Conservation (phyloP, 2,329 filamentous ascomycete species). For the Colletotrichum sp. region DNA sequence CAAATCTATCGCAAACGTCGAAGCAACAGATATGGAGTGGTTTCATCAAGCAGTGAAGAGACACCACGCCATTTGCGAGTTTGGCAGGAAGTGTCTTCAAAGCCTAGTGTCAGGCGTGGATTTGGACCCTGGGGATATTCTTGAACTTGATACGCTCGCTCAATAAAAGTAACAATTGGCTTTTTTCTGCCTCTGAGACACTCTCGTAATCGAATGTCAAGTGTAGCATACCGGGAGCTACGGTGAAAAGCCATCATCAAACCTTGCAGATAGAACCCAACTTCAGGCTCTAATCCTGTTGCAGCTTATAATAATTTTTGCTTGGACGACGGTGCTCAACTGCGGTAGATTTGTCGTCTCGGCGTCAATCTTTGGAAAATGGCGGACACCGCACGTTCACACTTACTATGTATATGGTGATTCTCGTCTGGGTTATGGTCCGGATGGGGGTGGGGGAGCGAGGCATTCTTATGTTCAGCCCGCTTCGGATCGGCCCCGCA, state of each 20-base stretch:
- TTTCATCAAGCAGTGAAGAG: not conserved
- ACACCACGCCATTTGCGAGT: not conserved
- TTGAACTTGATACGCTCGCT: not conserved
- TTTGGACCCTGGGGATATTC: not conserved
- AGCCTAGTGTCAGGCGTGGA: not conserved
- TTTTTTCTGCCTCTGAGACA: not conserved
- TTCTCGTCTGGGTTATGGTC: too few relatives aligned
- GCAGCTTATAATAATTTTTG: too few relatives aligned
- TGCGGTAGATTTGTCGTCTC: too few relatives aligned
- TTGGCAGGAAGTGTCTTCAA: not conserved
- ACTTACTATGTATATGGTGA: too few relatives aligned
- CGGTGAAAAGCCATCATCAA: not conserved
- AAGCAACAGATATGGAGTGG: not conserved
- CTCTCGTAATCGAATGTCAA: fast-evolving
- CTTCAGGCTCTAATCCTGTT: too few relatives aligned
- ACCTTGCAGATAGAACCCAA: not conserved
- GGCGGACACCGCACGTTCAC: too few relatives aligned
- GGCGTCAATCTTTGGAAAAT: too few relatives aligned
- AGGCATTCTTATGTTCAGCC: too few relatives aligned
- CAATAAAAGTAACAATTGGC: not conserved
- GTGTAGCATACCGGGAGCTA: not conserved
- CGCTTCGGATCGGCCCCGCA: not conserved
- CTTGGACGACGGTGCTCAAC: too few relatives aligned
- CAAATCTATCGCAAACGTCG: not conserved
- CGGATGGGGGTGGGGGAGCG: too few relatives aligned